Evolutionary conservation across 495 filamentous ascomycete species (phyloP), one percentile per base, ranked within the genome.

Genomic region (Neurospora intermedia): DNA sequence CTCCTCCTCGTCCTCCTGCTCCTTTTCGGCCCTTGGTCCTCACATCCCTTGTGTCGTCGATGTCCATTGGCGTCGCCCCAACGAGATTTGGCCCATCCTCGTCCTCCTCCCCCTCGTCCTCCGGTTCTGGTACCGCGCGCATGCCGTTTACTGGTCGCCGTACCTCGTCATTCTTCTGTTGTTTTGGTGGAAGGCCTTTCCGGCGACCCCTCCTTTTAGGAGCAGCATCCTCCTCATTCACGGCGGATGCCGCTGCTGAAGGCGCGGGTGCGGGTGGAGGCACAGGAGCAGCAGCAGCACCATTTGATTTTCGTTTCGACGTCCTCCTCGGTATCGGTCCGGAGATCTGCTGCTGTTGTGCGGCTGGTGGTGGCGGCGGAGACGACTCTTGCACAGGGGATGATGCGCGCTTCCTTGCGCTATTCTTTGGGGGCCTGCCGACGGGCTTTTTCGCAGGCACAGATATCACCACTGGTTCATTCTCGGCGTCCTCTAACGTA

Each of bases 341-440:
- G 6, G 76, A 66, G 27, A 66, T 66, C 31, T 6, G 74, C 54
- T 69, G 70, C 43, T 27, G 74, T n/a, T 27, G 48, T 27, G 70
- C 42, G 39, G 71, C 70, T 42, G 59, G 69, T 80, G 39, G 79
- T 77, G 20, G 75, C 73, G 46, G 69, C 39, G 76, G 78, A 16
- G 70, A 9, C 39, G 66, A 77, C 59, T 73, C 71, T 66, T 75
- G 69, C 35, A 77, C 72, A 45, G 82, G 80, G 69, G 81, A 80
- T 69, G 80, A 73, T 71, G 81, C 81, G 81, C 81, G 80, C 75
- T 79, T 74, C 80, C 75, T 73, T 40, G 76, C 79, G 69, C 77
- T 81, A 73, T 75, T 80, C 48, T 81, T 87, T 69, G 82, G 72
- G 59, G 82, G 75, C 70, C 86, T 82, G 74, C 84, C 84, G 76